A percentile compares a stretch with the other conserved stretches of the same genome.
These are phyloP conservation scores for Dothideomycetes sp. DNA, from an alignment of 2,329 filamentous ascomycete genomes.

Conservation along the genomic window DNA sequence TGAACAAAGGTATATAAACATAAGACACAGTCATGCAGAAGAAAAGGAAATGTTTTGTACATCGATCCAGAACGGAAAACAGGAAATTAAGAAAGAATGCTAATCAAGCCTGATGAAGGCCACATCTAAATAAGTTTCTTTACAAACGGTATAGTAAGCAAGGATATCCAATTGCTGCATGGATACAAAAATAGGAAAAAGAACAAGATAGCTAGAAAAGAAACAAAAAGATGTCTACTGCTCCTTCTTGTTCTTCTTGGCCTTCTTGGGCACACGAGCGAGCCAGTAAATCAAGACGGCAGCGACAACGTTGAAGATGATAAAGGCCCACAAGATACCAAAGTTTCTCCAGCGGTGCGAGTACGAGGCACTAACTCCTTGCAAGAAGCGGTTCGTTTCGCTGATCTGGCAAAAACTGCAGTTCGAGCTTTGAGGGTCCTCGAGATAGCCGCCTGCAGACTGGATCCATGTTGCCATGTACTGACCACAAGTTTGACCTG, in stretches of 20 bases:
- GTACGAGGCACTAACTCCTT: constrained; percentile 33
- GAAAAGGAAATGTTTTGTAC: no score
- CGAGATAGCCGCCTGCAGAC: constrained; percentile 32
- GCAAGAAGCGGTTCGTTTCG: constrained; percentile 41
- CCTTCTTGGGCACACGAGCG: constrained; percentile 46
- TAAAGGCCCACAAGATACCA: constrained; percentile 59
- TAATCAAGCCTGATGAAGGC: no score
- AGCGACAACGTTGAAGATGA: constrained; percentile 52
- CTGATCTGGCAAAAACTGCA: constrained; percentile 43
- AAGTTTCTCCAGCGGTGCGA: constrained; percentile 57
- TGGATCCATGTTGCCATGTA: constrained; percentile 38
- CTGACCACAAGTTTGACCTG: constrained; percentile 32
- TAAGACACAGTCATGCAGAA: no score
- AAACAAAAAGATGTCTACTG: background rate
- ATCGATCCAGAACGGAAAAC: no score
- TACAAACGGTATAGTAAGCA: no score
- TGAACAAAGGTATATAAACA: no score
- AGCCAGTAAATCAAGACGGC: constrained; percentile 55
- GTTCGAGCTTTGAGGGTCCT: constrained; percentile 32
- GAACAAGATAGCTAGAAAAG: no score
- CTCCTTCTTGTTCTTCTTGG: constrained; percentile 8
- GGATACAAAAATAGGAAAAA: no score
- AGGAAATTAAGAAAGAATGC: no score
- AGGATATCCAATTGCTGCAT: no score
- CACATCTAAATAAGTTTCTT: no score